Percentiles rank a stretch among this genome's conserved stretches.
These are phyloP conservation scores for Suhomyces atakaporum DNA, from an alignment of 1,139 yeast genomes.

Conservation along the genomic window DNA sequence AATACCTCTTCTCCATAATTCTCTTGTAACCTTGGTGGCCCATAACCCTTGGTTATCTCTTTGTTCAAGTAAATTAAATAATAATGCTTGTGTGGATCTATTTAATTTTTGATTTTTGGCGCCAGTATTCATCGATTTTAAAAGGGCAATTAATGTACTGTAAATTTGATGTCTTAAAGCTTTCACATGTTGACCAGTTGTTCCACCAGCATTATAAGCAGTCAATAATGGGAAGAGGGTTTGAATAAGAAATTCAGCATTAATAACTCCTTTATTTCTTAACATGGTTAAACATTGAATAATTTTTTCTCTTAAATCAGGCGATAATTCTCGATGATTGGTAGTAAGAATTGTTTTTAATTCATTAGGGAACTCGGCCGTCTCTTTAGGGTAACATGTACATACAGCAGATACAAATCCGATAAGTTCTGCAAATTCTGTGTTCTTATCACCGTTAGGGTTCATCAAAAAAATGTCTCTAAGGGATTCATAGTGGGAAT, in stretches of 20 bases:
- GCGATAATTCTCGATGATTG: conserved; percentile 80
- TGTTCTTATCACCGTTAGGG: conserved; percentile 62
- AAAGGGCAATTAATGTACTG: conserved; percentile 69
- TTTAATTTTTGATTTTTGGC: conserved; percentile 85
- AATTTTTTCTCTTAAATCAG: conserved; percentile 86
- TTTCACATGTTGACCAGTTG: conserved; percentile 76
- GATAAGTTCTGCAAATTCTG: conserved; percentile 78
- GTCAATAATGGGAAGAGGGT: conserved; percentile 83
- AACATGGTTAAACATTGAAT: conserved; percentile 87
- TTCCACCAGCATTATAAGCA: conserved; percentile 44
- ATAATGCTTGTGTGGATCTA: conserved; percentile 84
- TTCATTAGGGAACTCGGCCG: conserved; percentile 81
- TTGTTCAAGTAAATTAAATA: conserved; percentile 80
- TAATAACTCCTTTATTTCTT: conserved; percentile 80
- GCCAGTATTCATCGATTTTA: conserved; percentile 82
- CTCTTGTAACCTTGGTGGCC: conserved; percentile 95
- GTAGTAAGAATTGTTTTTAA: conserved; percentile 64
- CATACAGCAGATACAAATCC: conserved; percentile 94
- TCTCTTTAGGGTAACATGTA: conserved; percentile 84
- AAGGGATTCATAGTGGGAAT: conserved; percentile 86
- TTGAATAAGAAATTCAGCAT: conserved; percentile 79
- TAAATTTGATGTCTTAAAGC: conserved; percentile 82
- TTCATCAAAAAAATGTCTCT: conserved; percentile 80
- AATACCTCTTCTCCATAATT: conserved; percentile 94
- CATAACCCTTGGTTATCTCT: conserved; percentile 84